These are phyloP conservation scores for Eucalyptus marginata DNA, from an alignment of 345 rosid species.

Conservation along the genomic window DNA sequence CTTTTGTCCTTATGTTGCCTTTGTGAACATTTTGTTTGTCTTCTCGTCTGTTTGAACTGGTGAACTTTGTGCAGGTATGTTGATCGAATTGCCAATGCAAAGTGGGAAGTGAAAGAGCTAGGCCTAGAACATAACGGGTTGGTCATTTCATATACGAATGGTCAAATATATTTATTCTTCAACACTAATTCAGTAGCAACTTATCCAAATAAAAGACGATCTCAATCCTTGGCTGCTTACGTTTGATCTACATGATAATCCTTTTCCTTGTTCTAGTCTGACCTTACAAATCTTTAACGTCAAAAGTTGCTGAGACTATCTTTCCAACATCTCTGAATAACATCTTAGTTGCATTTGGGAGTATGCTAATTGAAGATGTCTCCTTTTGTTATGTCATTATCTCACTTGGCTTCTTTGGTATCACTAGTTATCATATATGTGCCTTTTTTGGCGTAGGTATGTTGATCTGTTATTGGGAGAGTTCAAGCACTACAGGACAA, in stretches of 20 bases:
- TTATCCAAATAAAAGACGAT: background rate
- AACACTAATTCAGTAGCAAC: background rate
- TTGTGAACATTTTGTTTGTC: background rate
- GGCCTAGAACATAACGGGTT: constrained; percentile 99
- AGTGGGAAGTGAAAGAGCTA: constrained; percentile 97
- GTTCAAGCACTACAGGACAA: constrained; percentile 85
- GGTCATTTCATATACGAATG: constrained; percentile 11
- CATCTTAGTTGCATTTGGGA: background rate
- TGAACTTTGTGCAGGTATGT: constrained; percentile 51
- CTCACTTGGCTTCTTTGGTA: background rate
- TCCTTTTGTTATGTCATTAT: background rate
- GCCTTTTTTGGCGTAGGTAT: constrained; percentile 34
- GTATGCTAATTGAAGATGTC: background rate
- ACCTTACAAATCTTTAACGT: background rate
- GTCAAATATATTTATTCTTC: background rate
- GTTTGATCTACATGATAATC: background rate
- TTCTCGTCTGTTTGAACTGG: background rate
- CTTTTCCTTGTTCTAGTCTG: background rate
- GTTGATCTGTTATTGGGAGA: constrained; percentile 96
- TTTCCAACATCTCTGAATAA: background rate
- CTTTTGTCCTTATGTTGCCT: background rate
- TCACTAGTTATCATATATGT: background rate
- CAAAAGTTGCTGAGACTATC: background rate
- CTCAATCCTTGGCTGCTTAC: background rate
- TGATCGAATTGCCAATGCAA: constrained; percentile 83